These are phyloP conservation scores for Sporobolomyces phaffii DNA, from an alignment of 768 basidiomycete species.

Conservation along the genomic window DNA sequence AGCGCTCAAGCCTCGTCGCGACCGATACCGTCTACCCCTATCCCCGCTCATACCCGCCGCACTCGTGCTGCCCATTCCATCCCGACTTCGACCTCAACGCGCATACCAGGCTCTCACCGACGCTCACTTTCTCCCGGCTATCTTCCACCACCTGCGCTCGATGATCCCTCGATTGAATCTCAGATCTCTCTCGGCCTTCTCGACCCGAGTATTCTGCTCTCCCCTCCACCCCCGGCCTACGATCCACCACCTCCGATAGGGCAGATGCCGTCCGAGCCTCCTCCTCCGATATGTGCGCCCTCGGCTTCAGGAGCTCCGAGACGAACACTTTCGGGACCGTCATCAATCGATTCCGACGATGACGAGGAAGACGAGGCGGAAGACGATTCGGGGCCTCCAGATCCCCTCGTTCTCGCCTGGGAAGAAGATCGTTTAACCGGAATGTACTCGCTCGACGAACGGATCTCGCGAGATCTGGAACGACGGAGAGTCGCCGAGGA, in stretches of 20 bases:
- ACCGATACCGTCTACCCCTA: too few relatives aligned
- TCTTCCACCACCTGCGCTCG: not conserved
- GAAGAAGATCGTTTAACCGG: slow-evolving; percentile 25
- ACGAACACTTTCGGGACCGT: not conserved
- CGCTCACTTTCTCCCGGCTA: not conserved
- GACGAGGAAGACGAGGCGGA: not conserved
- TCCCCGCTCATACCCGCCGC: too few relatives aligned
- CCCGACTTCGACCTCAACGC: not conserved
- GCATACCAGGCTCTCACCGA: not conserved
- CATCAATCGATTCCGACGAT: not conserved
- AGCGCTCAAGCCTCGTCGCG: too few relatives aligned
- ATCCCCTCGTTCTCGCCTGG: slow-evolving; percentile 37
- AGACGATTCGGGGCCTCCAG: not conserved
- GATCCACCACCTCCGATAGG: not conserved
- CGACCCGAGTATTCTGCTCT: slow-evolving; percentile 23
- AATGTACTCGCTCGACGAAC: slow-evolving; percentile 17
- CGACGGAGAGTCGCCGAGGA: not conserved
- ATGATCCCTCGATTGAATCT: slow-evolving; percentile 5
- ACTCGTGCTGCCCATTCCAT: too few relatives aligned
- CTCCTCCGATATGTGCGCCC: not conserved
- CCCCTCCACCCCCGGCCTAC: slow-evolving; percentile 23
- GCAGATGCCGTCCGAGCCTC: not conserved
- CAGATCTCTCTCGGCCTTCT: slow-evolving; percentile 29
- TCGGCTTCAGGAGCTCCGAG: not conserved
- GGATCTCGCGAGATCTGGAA: slow-evolving; percentile 29